Evolutionary conservation across 768 basidiomycete genomes (phyloP).

Genomic region (Boletus patriciae): DNA sequence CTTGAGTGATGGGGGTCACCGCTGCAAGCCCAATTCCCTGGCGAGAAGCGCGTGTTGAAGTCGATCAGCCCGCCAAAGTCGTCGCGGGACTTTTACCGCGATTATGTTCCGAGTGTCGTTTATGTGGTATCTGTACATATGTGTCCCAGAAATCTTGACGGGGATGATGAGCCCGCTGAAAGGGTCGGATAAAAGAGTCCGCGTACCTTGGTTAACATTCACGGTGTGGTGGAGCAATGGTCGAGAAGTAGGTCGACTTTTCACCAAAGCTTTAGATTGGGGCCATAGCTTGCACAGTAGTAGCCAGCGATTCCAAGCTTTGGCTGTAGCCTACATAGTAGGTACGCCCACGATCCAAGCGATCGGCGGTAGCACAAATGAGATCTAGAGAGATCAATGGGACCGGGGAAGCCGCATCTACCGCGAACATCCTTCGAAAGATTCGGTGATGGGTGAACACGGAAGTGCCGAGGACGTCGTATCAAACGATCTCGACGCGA

Average conservation of each 20-base stretch:
- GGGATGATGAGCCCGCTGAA: neutral
- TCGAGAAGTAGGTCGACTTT: neutral
- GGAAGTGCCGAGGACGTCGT: conserved; percentile 18
- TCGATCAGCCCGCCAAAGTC: neutral
- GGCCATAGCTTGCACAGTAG: neutral
- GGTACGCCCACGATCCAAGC: neutral
- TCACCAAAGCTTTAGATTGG: neutral
- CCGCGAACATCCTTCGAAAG: neutral
- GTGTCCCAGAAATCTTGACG: neutral
- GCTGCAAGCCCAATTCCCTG: neutral
- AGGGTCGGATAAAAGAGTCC: too few relatives aligned
- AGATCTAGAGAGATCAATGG: conserved; percentile 8
- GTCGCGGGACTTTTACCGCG: neutral
- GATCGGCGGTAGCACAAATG: conserved; percentile 1
- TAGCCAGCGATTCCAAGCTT: neutral
- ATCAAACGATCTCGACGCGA: conserved; percentile 6
- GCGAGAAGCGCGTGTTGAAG: neutral
- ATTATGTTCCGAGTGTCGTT: neutral
- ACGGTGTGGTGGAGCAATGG: neutral
- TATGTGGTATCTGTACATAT: neutral
- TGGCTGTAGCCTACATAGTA: neutral
- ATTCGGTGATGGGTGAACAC: neutral
- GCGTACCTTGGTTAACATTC: neutral
- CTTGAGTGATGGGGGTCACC: neutral
- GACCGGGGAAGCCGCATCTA: neutral